These are phyloP conservation scores for Agrostemma githago DNA, from an alignment of 148 eudicot genomes.

Conservation along the genomic window DNA sequence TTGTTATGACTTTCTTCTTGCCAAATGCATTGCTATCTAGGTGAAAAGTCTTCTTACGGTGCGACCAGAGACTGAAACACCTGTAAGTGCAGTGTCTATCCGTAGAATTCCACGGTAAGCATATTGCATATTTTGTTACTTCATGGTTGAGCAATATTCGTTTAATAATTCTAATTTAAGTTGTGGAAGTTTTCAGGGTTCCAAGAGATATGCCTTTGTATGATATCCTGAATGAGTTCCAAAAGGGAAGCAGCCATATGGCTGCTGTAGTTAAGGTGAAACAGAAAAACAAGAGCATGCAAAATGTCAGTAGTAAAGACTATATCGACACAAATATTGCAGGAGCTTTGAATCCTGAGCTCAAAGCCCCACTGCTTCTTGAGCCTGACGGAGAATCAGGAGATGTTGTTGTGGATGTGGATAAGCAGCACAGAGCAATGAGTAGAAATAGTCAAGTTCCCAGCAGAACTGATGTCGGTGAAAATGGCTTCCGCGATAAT, in stretches of 20 bases:
- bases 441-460: slow-evolving; percentile 21
- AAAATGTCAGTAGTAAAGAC: slow-evolving; percentile 27
- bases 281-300: slow-evolving; percentile 33
- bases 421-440: slow-evolving; percentile 21
- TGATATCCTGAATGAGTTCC: slow-evolving; percentile 91
- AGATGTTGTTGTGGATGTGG: slow-evolving; percentile 38
- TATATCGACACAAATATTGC: slow-evolving; percentile 23
- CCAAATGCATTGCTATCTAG: slow-evolving; percentile 29
- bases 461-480: slow-evolving; percentile 25
- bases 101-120: slow-evolving; percentile 82
- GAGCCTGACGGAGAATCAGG: slow-evolving; percentile 35
- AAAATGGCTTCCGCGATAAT: slow-evolving; percentile 27
- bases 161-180: slow-evolving; percentile 7
- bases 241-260: slow-evolving; percentile 95
- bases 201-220: slow-evolving; percentile 90
- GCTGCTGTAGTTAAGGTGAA: slow-evolving; percentile 86
- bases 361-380: slow-evolving; percentile 49
- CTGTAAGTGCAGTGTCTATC: slow-evolving; percentile 91
- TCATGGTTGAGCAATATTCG: background rate
- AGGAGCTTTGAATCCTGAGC: slow-evolving; percentile 27
- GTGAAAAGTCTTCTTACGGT: slow-evolving; percentile 95
- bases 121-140: background rate
- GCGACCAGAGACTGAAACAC: slow-evolving; percentile 92
- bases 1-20: background rate
- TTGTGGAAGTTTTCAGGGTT: slow-evolving; percentile 41